Evolutionary conservation across 2,329 filamentous ascomycete species (phyloP).

Genomic region (Pestalotiopsis sp.): DNA sequence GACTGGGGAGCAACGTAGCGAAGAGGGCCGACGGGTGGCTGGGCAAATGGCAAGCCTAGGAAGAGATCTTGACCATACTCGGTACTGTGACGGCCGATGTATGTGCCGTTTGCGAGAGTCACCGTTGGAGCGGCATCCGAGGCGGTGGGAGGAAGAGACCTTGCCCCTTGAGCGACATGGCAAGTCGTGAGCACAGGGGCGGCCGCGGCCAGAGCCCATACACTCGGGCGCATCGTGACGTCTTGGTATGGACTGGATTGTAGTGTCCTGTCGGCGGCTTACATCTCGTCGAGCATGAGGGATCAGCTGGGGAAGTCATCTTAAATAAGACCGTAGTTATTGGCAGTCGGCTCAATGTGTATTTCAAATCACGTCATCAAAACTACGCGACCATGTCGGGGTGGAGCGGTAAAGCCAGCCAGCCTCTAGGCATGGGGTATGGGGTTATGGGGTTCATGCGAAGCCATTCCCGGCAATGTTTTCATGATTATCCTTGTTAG

Average conservation of each 20-base stretch:
- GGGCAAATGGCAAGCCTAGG: constrained; percentile 53
- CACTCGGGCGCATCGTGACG: neutral
- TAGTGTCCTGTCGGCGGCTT: neutral
- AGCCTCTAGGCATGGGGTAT: neutral
- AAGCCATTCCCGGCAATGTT: neutral
- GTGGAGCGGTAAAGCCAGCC: neutral
- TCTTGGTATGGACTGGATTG: neutral
- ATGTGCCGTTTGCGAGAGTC: constrained; percentile 41
- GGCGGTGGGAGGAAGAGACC: neutral
- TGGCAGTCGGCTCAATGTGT: neutral
- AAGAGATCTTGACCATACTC: constrained; percentile 47
- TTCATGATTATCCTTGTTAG: neutral
- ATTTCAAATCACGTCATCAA: neutral
- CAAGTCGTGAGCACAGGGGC: neutral
- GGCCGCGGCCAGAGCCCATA: neutral
- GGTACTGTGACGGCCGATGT: constrained; percentile 35
- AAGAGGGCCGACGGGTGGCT: constrained; percentile 37
- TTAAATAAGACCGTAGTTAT: too few relatives aligned
- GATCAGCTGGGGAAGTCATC: too few relatives aligned
- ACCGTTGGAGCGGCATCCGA: neutral
- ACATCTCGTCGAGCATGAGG: neutral
- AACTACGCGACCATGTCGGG: neutral
- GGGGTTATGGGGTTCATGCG: neutral
- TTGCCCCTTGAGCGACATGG: neutral
- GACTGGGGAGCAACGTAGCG: constrained; percentile 49